Conservation (phyloP, 306 rosid species). For the Quercus rubra region DNA sequence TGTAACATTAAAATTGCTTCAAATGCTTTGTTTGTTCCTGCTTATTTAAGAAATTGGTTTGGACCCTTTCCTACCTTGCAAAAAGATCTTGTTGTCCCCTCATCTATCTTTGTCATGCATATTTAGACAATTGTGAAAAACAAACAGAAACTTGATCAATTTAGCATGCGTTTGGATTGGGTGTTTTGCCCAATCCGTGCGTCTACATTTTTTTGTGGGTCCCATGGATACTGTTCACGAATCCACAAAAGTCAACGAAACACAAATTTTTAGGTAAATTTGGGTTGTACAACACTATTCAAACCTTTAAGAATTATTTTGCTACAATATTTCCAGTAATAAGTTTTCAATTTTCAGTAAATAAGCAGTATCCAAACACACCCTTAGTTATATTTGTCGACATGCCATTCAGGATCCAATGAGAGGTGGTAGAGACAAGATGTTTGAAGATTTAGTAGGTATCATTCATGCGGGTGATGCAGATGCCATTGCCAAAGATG, state of each 20-base stretch:
- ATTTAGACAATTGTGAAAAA: not conserved
- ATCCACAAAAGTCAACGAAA: no score
- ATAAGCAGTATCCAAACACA: no score
- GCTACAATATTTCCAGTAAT: no score
- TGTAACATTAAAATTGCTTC: not conserved
- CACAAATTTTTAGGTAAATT: no score
- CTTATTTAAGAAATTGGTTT: not conserved
- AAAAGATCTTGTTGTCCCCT: not conserved
- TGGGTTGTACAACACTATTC: no score
- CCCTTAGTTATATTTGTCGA: not conserved
- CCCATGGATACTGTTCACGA: no score
- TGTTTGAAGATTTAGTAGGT: constrained; percentile 75
- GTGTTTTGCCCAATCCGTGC: no score
- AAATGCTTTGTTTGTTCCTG: not conserved
- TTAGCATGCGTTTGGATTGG: no score
- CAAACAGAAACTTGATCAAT: not conserved
- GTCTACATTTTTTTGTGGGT: no score
- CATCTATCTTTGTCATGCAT: not conserved
- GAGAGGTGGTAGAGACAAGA: constrained; percentile 80
- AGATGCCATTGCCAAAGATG: constrained; percentile 66
- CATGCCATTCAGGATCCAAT: constrained; percentile 71
- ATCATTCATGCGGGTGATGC: constrained; percentile 63
- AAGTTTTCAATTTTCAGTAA: no score
- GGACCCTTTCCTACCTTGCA: not conserved
- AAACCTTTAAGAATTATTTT: no score